Conservation (phyloP, 73 alveolate species). For the Tetrahymena malaccensis region DNA sequence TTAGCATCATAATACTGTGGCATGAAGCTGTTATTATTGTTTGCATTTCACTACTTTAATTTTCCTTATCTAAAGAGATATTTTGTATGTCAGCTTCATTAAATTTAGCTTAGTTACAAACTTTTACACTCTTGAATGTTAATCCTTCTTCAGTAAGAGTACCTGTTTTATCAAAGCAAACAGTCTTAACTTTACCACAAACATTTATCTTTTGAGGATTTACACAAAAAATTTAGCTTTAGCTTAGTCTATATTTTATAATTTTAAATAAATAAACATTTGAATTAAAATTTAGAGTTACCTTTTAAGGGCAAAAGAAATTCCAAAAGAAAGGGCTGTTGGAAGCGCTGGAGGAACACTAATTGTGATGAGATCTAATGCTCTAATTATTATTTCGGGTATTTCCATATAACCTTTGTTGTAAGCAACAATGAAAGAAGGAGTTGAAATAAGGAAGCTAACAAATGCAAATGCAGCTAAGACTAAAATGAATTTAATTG, state of each 20-base stretch:
- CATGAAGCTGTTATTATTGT: constrained; percentile 33
- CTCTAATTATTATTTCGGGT: constrained; percentile 5
- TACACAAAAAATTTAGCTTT: constrained; percentile 40
- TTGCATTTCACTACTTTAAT: neutral
- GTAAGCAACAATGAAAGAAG: constrained; percentile 2
- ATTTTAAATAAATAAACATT: neutral
- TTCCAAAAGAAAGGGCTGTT: constrained; percentile 65
- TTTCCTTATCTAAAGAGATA: neutral
- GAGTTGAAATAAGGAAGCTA: neutral
- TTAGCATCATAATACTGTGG: neutral
- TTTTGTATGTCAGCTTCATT: neutral
- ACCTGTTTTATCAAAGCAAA: constrained; percentile 64
- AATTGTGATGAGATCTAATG: constrained; percentile 50
- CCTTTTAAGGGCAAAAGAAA: constrained; percentile 53
- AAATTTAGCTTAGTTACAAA: constrained; percentile 15
- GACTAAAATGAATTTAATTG: constrained; percentile 37
- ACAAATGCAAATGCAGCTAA: neutral
- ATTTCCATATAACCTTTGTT: neutral
- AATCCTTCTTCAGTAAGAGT: constrained; percentile 17
- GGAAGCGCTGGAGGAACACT: constrained; percentile 81
- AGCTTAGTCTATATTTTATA: constrained; percentile 22
- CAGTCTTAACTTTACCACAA: constrained; percentile 64
- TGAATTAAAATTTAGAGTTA: neutral
- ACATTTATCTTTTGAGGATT: constrained; percentile 56
- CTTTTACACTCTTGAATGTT: neutral